These are phyloP conservation scores for Salix koriyanagi DNA, from an alignment of 345 rosid species.

Conservation along the genomic window DNA sequence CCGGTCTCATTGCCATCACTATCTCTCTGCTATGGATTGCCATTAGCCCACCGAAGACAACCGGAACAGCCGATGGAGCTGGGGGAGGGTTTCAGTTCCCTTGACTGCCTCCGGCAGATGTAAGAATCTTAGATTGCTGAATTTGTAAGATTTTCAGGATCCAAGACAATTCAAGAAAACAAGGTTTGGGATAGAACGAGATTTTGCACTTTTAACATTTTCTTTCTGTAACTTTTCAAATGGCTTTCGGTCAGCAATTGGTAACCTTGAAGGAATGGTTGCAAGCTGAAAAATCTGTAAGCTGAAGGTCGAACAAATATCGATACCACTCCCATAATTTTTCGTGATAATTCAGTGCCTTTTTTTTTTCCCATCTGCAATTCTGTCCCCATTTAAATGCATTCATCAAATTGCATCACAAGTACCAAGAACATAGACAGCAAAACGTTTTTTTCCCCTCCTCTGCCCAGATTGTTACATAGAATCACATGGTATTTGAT, in stretches of 20 bases:
- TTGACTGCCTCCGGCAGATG: conserved; percentile 8
- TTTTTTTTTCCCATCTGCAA: no score
- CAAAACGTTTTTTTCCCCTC: no score
- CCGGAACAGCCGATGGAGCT: conserved; percentile 24
- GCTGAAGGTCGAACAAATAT: no score
- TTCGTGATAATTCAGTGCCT: not conserved
- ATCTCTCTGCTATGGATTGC: conserved; percentile 79
- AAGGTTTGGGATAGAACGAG: not conserved
- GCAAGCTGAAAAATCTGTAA: no score
- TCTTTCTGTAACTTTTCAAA: not conserved
- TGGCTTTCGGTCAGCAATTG: not conserved
- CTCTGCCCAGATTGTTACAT: no score
- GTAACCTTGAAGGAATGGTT: no score
- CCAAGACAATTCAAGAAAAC: not conserved
- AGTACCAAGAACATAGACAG: no score
- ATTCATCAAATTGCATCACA: no score
- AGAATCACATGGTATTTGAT: no score
- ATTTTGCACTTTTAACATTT: no score
- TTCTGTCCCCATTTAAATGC: no score
- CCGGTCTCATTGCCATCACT: conserved; percentile 86
- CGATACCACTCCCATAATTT: no score
- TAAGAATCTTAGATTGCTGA: not conserved
- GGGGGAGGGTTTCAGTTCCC: conserved; percentile 66
- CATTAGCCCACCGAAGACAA: conserved; percentile 44
- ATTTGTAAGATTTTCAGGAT: not conserved